These are phyloP conservation scores for Lachnellula arida DNA, from an alignment of 2,329 filamentous ascomycete species.

Conservation along the genomic window DNA sequence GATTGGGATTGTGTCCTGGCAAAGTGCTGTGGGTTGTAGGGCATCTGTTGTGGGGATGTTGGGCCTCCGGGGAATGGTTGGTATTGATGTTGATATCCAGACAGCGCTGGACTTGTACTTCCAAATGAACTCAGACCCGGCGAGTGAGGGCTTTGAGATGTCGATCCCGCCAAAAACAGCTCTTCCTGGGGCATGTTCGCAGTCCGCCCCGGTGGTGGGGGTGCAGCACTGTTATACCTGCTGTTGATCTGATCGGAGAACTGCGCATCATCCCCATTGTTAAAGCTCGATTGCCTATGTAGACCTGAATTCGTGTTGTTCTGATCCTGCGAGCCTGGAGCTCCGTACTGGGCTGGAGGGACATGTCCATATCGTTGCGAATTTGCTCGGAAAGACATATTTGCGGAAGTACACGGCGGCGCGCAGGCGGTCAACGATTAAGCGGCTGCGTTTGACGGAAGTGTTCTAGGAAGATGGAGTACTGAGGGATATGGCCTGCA, in stretches of 20 bases:
- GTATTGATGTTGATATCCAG: constrained; percentile 49
- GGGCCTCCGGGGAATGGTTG: constrained; percentile 38
- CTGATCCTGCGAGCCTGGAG: constrained; percentile 35
- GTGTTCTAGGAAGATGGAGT: constrained; percentile 5
- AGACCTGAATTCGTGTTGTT: constrained; percentile 36
- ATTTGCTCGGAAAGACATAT: constrained; percentile 57
- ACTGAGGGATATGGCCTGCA: constrained; percentile 8
- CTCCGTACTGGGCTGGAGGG: constrained; percentile 58
- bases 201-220: constrained; percentile 23
- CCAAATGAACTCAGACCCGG: constrained; percentile 25
- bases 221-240: constrained; percentile 30
- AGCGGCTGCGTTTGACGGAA: not conserved
- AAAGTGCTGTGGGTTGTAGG: constrained; percentile 62
- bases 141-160: constrained; percentile 22
- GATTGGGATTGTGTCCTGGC: constrained; percentile 36
- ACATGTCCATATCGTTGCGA: constrained; percentile 63
- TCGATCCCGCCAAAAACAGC: constrained; percentile 48
- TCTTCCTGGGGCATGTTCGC: constrained; percentile 46
- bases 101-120: constrained; percentile 30
- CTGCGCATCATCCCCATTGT: constrained; percentile 66
- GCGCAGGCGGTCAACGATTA: constrained; percentile 6
- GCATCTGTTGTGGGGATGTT: constrained; percentile 35
- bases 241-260: constrained; percentile 40
- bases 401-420: constrained; percentile 9
- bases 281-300: constrained; percentile 63